Evolutionary conservation across 2,329 filamentous ascomycete genomes (phyloP), one percentile per base, ranked within the genome.

Genomic region (Gyromitra esculenta): DNA sequence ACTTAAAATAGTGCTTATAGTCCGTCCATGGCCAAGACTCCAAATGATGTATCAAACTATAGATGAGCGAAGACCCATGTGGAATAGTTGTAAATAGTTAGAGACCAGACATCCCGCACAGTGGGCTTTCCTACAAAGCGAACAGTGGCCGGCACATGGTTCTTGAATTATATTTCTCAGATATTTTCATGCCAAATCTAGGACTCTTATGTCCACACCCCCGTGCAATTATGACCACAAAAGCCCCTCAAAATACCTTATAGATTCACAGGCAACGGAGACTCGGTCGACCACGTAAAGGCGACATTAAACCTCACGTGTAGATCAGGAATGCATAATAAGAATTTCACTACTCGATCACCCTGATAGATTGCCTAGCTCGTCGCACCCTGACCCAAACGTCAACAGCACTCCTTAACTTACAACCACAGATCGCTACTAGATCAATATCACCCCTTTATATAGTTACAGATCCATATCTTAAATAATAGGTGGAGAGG

Each of bases 131-230:
- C 50, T 39, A 13, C 39, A 39, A 50, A 69, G 31, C 35, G 56
- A 69, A 62, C 13, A 39, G 50, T 62, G 1, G 56, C 43, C 13
- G 31, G 25, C 52, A 62, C 56, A 70, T 60, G 52, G 66, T 57
- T 62, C 66, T 70, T 70, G 43, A 41, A 70, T 50, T 70, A 70
- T 62, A 70, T 43, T 54, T 1, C 5, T 50, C 39, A 41, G 18
- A 15, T 62, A 13, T 62, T 15, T 25, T 43, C 8, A 45, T 3
- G 25, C 25, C 4, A 31, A 31, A 31, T 31, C 2, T 9, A 39
- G 31, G 21, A 13, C 11, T n/a, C 1, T 8, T 11, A 43, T 31
- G 6, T 8, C 2, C 18, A 15, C 1, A 13, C 9, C n/a, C 18
- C 37, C 7, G 8, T 35, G 8, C 5, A 5, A 25, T 13, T 9